These are phyloP conservation scores for Psilocybe cyanescens DNA, from an alignment of 768 basidiomycete genomes.

Conservation along the genomic window DNA sequence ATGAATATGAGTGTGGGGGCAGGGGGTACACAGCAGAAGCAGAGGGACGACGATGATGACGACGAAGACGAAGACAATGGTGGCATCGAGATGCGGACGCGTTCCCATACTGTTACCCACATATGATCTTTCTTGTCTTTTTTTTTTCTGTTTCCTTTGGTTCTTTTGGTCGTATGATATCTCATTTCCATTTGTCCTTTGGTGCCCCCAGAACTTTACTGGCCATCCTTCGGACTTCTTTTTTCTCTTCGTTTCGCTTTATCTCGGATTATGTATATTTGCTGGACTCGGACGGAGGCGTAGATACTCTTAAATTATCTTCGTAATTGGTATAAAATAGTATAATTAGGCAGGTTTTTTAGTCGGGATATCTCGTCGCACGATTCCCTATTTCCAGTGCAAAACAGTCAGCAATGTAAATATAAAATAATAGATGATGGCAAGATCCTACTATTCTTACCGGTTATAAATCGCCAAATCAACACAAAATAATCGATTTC, in stretches of 20 bases:
- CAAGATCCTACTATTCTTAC: neutral
- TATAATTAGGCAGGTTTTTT: too few relatives aligned
- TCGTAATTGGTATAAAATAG: too few relatives aligned
- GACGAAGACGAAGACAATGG: conserved; percentile 3
- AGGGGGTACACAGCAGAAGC: neutral
- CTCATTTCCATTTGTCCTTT: neutral
- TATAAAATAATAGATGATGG: neutral
- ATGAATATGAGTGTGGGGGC: neutral
- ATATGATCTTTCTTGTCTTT: neutral
- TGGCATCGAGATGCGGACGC: conserved; percentile 6
- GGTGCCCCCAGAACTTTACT: too few relatives aligned
- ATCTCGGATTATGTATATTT: neutral
- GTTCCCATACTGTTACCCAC: conserved; percentile 5
- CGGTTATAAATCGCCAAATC: conserved; percentile 10
- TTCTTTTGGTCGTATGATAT: neutral
- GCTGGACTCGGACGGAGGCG: too few relatives aligned
- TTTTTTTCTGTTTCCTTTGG: neutral
- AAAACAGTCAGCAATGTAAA: neutral
- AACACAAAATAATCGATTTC: conserved; percentile 23
- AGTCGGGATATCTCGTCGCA: neutral
- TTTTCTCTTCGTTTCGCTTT: neutral
- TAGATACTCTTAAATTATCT: too few relatives aligned
- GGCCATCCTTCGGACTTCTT: neutral
- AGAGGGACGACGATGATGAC: neutral
- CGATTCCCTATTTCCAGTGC: neutral